Conservation (phyloP, 2,329 filamentous ascomycete species). For the Colletotrichum sidae region DNA sequence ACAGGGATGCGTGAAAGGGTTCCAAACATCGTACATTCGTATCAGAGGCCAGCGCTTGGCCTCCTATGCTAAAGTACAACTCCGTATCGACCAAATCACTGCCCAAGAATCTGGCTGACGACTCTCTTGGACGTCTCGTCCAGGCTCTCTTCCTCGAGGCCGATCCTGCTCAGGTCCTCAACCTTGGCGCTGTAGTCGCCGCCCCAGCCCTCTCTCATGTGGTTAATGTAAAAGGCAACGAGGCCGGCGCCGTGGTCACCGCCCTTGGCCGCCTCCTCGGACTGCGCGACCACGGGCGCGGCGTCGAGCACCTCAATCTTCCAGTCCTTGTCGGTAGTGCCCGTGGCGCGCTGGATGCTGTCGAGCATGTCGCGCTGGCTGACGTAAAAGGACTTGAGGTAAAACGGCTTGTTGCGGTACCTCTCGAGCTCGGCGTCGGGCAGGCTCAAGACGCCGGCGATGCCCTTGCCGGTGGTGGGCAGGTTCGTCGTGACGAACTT, state of each 20-base stretch:
- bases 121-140: conserved; percentile 42
- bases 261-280: conserved; percentile 53
- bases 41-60: too few relatives aligned
- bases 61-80: too few relatives aligned
- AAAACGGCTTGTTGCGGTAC: conserved; percentile 60
- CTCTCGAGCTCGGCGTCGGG: conserved; percentile 36
- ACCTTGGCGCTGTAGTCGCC: conserved; percentile 48
- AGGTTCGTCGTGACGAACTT: conserved; percentile 70
- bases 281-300: conserved; percentile 57
- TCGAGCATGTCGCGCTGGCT: conserved; percentile 76
- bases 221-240: conserved; percentile 43
- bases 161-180: conserved; percentile 42
- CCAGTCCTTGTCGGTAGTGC: conserved; percentile 71
- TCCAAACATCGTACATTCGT: too few relatives aligned
- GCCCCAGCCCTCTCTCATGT: conserved; percentile 46
- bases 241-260: conserved; percentile 63
- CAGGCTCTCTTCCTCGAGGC: conserved; percentile 44
- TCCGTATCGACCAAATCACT: background rate
- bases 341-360: conserved; percentile 67
- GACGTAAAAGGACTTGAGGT: conserved; percentile 67
- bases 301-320: conserved; percentile 53
- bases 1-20: too few relatives aligned
- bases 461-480: conserved; percentile 61
- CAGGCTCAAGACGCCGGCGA: conserved; percentile 54
- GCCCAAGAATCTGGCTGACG: conserved; percentile 9